Evolutionary conservation across 1,284 basidiomycete genomes (phyloP), one percentile per base, ranked within the genome.

Genomic region (Gastroboletus turbinatus): DNA sequence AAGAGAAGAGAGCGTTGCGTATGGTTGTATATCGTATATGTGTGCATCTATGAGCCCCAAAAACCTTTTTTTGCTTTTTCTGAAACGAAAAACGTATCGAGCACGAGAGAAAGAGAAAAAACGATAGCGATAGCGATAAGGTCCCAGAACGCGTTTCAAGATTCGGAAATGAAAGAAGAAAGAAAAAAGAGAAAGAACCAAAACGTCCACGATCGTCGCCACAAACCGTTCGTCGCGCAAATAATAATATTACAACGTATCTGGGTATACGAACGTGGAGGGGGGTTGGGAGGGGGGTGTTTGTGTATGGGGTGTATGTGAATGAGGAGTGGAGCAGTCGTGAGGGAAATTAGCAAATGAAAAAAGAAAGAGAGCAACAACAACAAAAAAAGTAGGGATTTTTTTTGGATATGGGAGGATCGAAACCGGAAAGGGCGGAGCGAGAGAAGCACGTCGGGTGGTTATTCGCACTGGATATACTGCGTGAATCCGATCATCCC

Each of bases 231-330:
- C 42, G 53, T 51, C 46, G 56, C 40, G 30, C 49, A 53, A 57
- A 59, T 57, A 58, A 56, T 58, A 58, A 56, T 58, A 58, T 58
- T 58, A 58, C 57, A 58, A 16, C 44, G 56, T 58, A 56, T 56
- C 33, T 55, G 57, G 57, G 57, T 58, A 58, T 58, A 60, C 58
- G 46, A 25, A 47, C 39, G 39, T 57, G 38, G 40, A 30, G 21
- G 16, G 32, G 5, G 2, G 6, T 23, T 17, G 16, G 21, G 23
- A 5, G 14, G 17, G 52, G 19, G 27, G 19, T 30, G 29, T 53
- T 25, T 11, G 8, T 21, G 21, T 51, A 30, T 25, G 25, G n/a
- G 10, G 5, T 35, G 16, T 35, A 8, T 29, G 30, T 33, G 53
- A 11, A 27, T 35, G 39, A 9, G 50, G 29, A 27, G 46, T 25